These are phyloP conservation scores for Chalciporus sp. DNA, from an alignment of 1,284 basidiomycete species.

Conservation along the genomic window DNA sequence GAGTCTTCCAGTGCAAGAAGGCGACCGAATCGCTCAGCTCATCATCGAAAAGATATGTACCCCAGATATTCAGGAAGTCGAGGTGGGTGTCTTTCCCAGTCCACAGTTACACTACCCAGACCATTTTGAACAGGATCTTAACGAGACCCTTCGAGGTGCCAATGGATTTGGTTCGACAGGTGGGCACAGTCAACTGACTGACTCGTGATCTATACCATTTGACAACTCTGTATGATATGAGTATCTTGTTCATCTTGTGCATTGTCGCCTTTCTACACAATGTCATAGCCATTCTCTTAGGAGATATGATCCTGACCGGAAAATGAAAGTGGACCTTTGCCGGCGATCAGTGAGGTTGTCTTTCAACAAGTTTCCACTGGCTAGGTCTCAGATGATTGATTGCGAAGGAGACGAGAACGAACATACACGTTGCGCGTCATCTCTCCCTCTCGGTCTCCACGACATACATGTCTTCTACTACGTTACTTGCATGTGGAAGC, in stretches of 20 bases:
- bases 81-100: constrained; percentile 52
- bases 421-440: constrained; percentile 30
- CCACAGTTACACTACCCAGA: not conserved
- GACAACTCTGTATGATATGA: constrained; percentile 1
- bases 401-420: not conserved
- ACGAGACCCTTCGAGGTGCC: constrained; percentile 82
- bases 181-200: constrained; percentile 56
- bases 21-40: constrained; percentile 93
- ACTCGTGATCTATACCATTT: constrained; percentile 4
- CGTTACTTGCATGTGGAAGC: constrained; percentile 52
- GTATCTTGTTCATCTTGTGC: not conserved
- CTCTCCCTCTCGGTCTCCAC: constrained; percentile 45
- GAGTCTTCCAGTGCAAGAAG: constrained; percentile 71
- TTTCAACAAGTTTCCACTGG: not conserved
- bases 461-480: constrained; percentile 45
- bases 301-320: not conserved
- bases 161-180: constrained; percentile 96
- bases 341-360: not conserved
- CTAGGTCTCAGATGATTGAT: not conserved
- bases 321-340: not conserved
- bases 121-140: constrained; percentile 60
- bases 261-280: not conserved
- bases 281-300: not conserved
- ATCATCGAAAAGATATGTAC: constrained; percentile 91
- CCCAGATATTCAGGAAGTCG: constrained; percentile 84